Percentiles rank a stretch among this genome's conserved stretches.
Evolutionary conservation across 139 green algal species (phyloP).

Genomic region (Chlamydomonas eustigma): DNA sequence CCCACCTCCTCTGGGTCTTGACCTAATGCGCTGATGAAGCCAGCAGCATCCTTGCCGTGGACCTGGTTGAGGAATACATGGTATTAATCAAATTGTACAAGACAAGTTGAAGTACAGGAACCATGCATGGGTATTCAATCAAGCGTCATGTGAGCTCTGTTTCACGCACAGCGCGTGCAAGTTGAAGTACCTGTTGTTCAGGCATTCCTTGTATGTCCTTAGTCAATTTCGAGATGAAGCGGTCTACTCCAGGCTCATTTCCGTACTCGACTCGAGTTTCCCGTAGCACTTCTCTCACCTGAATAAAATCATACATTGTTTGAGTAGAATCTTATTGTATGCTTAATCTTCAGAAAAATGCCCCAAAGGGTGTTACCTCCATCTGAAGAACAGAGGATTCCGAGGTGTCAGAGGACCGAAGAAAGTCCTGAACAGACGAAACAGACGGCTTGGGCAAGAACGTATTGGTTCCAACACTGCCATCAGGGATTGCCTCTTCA

Average conservation of each 20-base stretch:
- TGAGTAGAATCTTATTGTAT: neutral
- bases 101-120: too few species aligned
- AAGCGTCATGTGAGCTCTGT: too few species aligned
- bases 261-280: constrained; percentile 22
- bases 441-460: too few species aligned
- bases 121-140: neutral
- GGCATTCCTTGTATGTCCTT: constrained; percentile 32
- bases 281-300: constrained; percentile 39
- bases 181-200: constrained; percentile 27
- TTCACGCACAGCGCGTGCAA: too few species aligned
- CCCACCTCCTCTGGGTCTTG: constrained; percentile 4
- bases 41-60: neutral
- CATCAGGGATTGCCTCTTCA: too few species aligned
- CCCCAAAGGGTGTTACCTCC: neutral
- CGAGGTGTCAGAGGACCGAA: too few species aligned
- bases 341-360: neutral
- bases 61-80: neutral
- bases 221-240: constrained; percentile 22
- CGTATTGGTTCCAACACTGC: too few species aligned
- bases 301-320: neutral
- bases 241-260: constrained; percentile 7
- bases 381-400: neutral
- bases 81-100: too few species aligned
- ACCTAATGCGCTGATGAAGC: constrained; percentile 25
- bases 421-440: too few species aligned